Conservation (phyloP, 129 eudicot species). For the Daucus carota region DH1_v3.0 NC_030383.2:59759501-59760000, state of each 20-base stretch:
- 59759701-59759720: not conserved
- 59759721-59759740: not conserved
- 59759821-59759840: not conserved
- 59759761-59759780: not conserved
- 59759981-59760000: conserved; percentile 64
- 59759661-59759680: not conserved
- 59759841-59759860: not conserved
- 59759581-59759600: not conserved
- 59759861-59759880: not conserved
- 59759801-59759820: not conserved
- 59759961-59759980: not conserved
- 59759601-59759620: not conserved
- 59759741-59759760: not conserved
- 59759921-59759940: not conserved
- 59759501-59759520: not conserved
- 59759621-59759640: not conserved
- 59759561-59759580: not conserved
- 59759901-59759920: not conserved
- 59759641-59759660: not conserved
- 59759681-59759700: not conserved
- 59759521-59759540: not conserved
- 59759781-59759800: not conserved
- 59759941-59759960: not conserved
- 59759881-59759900: not conserved
- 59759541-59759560: not conserved